Base-by-base conservation (phyloP, 208 protist genomes). In the Vickermania ingenoplastis region DNA sequence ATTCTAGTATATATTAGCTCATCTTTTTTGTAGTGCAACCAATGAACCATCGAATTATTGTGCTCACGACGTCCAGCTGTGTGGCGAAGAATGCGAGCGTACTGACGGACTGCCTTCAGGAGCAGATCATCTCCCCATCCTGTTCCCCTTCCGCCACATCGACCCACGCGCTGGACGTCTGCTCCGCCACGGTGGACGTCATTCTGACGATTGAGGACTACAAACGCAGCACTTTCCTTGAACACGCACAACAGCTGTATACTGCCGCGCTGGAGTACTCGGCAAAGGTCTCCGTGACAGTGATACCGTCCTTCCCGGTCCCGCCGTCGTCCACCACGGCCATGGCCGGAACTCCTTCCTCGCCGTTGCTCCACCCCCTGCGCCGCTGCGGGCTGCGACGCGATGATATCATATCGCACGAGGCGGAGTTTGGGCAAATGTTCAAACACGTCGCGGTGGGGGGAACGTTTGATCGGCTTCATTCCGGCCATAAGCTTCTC, bases 381-480 rank as follows among this genome's bases (percentile, higher is more conserved):
- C 50, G 50, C n/a, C n/a, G 7, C 21, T 54, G 50, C 23, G 24
- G 50, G 21, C 13, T 58, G 7, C 61, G 66, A 61, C 60, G 27
- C 52, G 22, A 59, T 5, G 41, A 49, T 11, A 23, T 51, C 22
- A 69, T 77, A 63, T 59, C 58, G 5, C 31, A 31, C 2, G 58
- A 55, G 50, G 25, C 55, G 0, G 84, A 73, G 17, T 94, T 91
- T 57, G 24, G 61, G 22, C 83, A 79, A 0, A 29, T 76, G 26
- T 94, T 87, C 68, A 62, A 65, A 13, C 76, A 86, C 65, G 86
- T 94, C 4, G 90, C 85, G 7, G 73, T 96, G 24, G 90, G 90
- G 21, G 90, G 90, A 41, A 96, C 90, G 17, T 96, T 96, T 61
- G 90, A 96, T 56, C 84, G 81, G 31, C 77, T 96, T 5, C 90